Percentiles rank a stretch among this genome's conserved stretches.
These are phyloP conservation scores for Saccharum hybrid DNA, from an alignment of 202 grass and related monocot species.

Conservation along the genomic window DNA sequence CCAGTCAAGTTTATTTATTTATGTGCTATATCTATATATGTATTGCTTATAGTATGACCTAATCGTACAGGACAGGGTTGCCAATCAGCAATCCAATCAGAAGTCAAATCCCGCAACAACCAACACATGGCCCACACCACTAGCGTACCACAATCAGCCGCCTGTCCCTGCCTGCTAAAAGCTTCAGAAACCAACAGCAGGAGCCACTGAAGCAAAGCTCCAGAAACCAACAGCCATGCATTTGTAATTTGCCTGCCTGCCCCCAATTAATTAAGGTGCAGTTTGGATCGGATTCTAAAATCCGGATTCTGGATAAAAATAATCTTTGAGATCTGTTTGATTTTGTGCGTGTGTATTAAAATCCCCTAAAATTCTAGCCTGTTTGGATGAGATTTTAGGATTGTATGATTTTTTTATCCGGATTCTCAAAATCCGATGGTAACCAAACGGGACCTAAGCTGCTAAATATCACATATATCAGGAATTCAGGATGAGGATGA, in stretches of 20 bases:
- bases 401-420: no score
- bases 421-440: no score
- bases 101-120: slow-evolving; percentile 23
- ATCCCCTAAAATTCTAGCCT: no score
- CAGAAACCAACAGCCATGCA: background rate
- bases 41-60: no score
- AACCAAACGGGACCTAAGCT: no score
- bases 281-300: no score
- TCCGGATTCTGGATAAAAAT: no score
- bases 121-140: slow-evolving; percentile 22
- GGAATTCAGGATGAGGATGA: background rate
- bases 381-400: no score
- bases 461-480: background rate
- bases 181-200: background rate
- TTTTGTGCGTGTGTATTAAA: no score
- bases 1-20: no score
- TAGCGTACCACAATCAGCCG: background rate
- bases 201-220: background rate
- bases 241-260: background rate
- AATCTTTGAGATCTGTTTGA: no score
- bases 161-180: slow-evolving; percentile 12
- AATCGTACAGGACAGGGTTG: background rate
- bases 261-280: background rate
- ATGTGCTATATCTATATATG: no score
- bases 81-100: slow-evolving; percentile 18